Percentiles rank a stretch among this genome's conserved stretches.
These are phyloP conservation scores for Kwoniella sp. DNA, from an alignment of 768 basidiomycete species.

Conservation along the genomic window DNA sequence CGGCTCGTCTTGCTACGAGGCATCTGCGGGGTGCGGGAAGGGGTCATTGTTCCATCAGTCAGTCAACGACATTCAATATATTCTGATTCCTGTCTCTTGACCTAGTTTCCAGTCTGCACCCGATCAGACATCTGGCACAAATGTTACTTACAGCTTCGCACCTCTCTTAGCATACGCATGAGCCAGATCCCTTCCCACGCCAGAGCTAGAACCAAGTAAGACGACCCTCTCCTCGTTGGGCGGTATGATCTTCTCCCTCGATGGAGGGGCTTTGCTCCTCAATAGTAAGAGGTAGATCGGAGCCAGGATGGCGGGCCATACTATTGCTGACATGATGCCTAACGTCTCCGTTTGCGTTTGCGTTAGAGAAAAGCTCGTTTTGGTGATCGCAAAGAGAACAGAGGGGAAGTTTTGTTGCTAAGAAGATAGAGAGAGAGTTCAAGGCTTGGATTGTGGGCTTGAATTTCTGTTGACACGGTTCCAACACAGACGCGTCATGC, in stretches of 20 bases:
- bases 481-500: too few species aligned
- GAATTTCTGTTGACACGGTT: too few species aligned
- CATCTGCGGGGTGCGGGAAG: constrained; percentile 57
- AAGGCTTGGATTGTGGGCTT: too few species aligned
- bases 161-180: constrained; percentile 72
- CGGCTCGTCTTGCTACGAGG: constrained; percentile 68
- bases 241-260: constrained; percentile 35
- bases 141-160: constrained; percentile 58
- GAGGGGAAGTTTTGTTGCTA: too few species aligned
- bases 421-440: too few species aligned
- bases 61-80: too few species aligned
- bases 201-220: constrained; percentile 79
- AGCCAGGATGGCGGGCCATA: constrained; percentile 17
- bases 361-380: too few species aligned
- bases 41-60: too few species aligned
- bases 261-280: constrained; percentile 26
- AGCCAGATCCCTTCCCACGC: constrained; percentile 75
- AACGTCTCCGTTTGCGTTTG: too few species aligned
- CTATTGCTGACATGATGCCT: not conserved
- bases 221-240: constrained; percentile 69
- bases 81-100: too few species aligned
- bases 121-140: not conserved
- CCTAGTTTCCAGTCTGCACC: too few species aligned
- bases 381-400: too few species aligned
- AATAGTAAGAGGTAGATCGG: constrained; percentile 29